phyloP scores from a whole-genome alignment of 140 eudicot species.

The Flaveria floridana region DNA sequence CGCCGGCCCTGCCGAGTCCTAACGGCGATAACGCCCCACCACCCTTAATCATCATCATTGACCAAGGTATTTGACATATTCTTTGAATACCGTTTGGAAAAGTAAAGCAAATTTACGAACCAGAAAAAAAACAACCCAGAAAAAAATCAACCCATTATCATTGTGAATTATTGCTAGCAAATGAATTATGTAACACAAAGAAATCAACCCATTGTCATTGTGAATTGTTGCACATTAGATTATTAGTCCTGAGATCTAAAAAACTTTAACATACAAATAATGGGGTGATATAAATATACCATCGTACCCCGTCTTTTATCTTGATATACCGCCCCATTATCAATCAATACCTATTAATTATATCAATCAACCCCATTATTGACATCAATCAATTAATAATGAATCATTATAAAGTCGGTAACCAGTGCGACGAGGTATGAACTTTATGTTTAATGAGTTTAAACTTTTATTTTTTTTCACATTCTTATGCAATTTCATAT shows the following conservation, averaged over 20 bases:
- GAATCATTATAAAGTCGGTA: too few species aligned
- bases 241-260: background rate
- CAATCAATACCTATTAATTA: background rate
- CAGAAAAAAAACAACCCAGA: background rate
- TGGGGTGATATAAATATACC: background rate
- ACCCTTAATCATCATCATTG: too few species aligned
- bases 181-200: too few species aligned
- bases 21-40: too few species aligned
- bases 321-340: conserved; percentile 12
- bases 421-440: too few species aligned
- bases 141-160: background rate
- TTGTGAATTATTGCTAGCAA: background rate
- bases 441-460: too few species aligned
- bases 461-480: too few species aligned
- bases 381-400: background rate
- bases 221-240: too few species aligned
- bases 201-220: too few species aligned
- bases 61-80: background rate
- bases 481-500: too few species aligned
- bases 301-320: background rate
- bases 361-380: background rate
- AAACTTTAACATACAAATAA: background rate
- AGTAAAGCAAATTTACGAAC: background rate
- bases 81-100: background rate
- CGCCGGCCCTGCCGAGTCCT: too few species aligned